Percentiles rank a stretch among this genome's conserved stretches.
phyloP scores from a whole-genome alignment of 345 rosid species.

The Pistacia vera region DNA sequence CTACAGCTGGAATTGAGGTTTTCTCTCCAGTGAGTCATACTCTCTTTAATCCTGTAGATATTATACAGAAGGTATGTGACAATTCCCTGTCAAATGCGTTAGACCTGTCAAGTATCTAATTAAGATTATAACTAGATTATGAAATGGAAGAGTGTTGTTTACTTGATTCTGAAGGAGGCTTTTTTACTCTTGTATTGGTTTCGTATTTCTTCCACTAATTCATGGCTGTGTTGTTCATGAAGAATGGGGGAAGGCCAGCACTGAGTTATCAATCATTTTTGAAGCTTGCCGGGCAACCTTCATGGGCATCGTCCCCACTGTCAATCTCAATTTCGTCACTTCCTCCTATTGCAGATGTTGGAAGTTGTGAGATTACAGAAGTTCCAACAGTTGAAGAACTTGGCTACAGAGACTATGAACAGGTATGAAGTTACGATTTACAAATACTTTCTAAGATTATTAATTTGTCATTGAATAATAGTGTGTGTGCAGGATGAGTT shows the following conservation, averaged over 20 bases:
- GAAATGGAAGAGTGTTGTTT: not conserved
- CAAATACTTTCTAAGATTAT: not conserved
- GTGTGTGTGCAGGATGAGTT: conserved; percentile 48
- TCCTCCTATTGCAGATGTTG: conserved; percentile 72
- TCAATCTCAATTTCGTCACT: conserved; percentile 47
- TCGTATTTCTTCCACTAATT: conserved; percentile 14
- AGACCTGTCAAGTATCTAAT: not conserved
- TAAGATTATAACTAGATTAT: not conserved
- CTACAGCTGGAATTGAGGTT: conserved; percentile 67
- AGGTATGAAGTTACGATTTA: conserved; percentile 35
- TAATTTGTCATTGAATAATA: not conserved
- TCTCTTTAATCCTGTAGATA: conserved; percentile 71
- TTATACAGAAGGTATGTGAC: conserved; percentile 59
- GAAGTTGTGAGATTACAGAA: conserved; percentile 49
- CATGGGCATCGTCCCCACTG: conserved; percentile 63
- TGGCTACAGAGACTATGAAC: conserved; percentile 58
- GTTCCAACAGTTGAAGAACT: conserved; percentile 76
- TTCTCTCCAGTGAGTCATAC: conserved; percentile 93
- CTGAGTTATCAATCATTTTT: conserved; percentile 81
- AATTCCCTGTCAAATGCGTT: not conserved
- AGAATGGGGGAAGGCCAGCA: conserved; percentile 93
- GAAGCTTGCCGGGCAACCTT: conserved; percentile 87
- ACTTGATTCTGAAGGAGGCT: conserved; percentile 7
- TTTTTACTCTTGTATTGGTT: not conserved
- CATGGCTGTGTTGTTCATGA: conserved; percentile 6